Conservation (phyloP, 805 yeast species). For the Soucietia sequanensis region DNA sequence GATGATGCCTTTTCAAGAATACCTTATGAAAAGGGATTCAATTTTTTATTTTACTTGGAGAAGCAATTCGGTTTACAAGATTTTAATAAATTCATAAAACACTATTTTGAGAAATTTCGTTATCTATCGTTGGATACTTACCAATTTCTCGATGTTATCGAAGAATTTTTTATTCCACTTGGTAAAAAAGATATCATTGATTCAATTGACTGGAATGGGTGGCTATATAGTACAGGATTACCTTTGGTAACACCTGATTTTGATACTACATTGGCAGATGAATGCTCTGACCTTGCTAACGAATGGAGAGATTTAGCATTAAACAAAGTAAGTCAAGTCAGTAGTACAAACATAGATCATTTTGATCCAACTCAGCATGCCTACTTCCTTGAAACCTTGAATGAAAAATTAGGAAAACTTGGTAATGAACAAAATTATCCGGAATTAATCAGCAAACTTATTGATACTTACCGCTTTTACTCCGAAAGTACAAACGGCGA, state of each 20-base stretch:
- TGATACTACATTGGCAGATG: conserved; percentile 28
- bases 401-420: conserved; percentile 11
- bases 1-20: conserved; percentile 32
- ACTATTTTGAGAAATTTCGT: conserved; percentile 26
- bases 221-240: conserved; percentile 27
- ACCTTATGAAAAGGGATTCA: conserved; percentile 38
- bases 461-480: conserved; percentile 18
- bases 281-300: conserved; percentile 20
- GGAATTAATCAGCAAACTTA: conserved; percentile 12
- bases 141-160: conserved; percentile 24
- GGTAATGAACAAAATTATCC: conserved; percentile 2
- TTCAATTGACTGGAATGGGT: conserved; percentile 25
- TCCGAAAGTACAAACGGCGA: conserved; percentile 22
- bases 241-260: conserved; percentile 25
- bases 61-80: conserved; percentile 15
- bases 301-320: conserved; percentile 17
- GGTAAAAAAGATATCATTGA: conserved; percentile 20
- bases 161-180: conserved; percentile 20
- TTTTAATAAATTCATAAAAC: conserved; percentile 28
- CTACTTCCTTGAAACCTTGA: conserved; percentile 23
- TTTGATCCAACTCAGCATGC: conserved; percentile 26
- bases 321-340: not conserved
- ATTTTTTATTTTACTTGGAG: conserved; percentile 28
- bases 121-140: conserved; percentile 26
- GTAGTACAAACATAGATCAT: conserved; percentile 11